Base-by-base conservation (phyloP, 768 basidiomycete genomes). In the Lentinula sp. region DNA sequence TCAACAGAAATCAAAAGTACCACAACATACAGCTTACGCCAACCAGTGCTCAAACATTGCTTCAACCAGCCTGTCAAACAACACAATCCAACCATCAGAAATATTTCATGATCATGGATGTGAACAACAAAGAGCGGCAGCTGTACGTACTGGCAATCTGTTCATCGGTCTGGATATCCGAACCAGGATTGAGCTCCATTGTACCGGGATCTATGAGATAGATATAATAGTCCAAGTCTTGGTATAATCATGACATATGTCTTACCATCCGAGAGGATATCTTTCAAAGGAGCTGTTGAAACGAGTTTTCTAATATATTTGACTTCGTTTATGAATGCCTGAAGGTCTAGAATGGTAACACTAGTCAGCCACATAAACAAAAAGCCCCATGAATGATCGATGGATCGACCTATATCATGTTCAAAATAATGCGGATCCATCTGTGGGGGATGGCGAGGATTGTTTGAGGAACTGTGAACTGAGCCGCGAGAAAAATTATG, bases 401-500 rank as follows among this genome's bases (percentile, higher is more conserved):
- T 15, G 52, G 11, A 56, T 66, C 37, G 61, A 78, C 78, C 80
- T 53, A 73, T 70, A 52, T 77, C 73, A 54, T 73, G 67, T 59
- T 76, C 77, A 59, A 80, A 76, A 63, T 76, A 78, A 51, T 71
- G 71, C 6, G 79, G 79, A 63, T 80, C 76, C 45, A 78, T 71
- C 31, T 63, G 70, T 1, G 77, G 76, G 57, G 70, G 43, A n/a
- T 68, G 71, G 3, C 56, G 54, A 4, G 77, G 75, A 61, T 79
- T 72, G 21, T 64, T 65, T 18, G 69, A 73, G 35, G 55, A 66
- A n/a, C 67, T 66, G 51, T 78, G 77, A 60, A 84, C 78, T 0
- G 78, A 74, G 1, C 84, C 83, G 11, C 81, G 69, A 9, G 78
- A 80, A 63, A 81, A 75, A 1, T 73, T 73, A 53, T 84, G 78